Percentiles rank a stretch among this genome's conserved stretches.
Evolutionary conservation across 2,329 filamentous ascomycete species (phyloP).

Genomic region (Arachnomyces sp.): DNA sequence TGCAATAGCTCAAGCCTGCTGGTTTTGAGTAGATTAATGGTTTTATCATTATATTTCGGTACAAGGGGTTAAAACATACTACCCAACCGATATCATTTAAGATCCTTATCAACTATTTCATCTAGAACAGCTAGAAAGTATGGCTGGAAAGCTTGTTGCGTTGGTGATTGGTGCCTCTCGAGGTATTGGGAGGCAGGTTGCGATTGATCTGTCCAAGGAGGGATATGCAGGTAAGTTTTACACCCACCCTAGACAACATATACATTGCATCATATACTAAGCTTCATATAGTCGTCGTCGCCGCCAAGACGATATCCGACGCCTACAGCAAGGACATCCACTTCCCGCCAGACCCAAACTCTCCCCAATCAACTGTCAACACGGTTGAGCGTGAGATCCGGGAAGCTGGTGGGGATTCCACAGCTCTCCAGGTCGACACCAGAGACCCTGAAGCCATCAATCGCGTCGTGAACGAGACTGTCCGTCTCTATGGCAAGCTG

Average conservation of each 20-base stretch:
- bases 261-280: neutral
- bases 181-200: slow-evolving; percentile 74
- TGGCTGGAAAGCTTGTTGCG: slow-evolving; percentile 44
- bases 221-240: slow-evolving; percentile 58
- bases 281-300: slow-evolving; percentile 57
- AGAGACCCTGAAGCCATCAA: slow-evolving; percentile 56
- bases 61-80: too few relatives aligned
- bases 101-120: too few relatives aligned
- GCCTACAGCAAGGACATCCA: slow-evolving; percentile 43
- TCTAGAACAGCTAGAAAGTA: too few relatives aligned
- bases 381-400: slow-evolving; percentile 70
- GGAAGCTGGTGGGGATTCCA: slow-evolving; percentile 56
- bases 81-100: too few relatives aligned
- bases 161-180: slow-evolving; percentile 69
- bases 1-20: too few relatives aligned
- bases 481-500: slow-evolving; percentile 54
- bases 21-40: too few relatives aligned
- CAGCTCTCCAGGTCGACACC: slow-evolving; percentile 63
- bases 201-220: slow-evolving; percentile 64
- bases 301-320: slow-evolving; percentile 67
- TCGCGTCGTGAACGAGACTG: slow-evolving; percentile 51
- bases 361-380: slow-evolving; percentile 65
- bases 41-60: too few relatives aligned
- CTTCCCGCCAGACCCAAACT: slow-evolving; percentile 73
- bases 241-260: neutral